Conservation (phyloP, 179 eudicot species). For the Beta macrorhiza region DNA sequence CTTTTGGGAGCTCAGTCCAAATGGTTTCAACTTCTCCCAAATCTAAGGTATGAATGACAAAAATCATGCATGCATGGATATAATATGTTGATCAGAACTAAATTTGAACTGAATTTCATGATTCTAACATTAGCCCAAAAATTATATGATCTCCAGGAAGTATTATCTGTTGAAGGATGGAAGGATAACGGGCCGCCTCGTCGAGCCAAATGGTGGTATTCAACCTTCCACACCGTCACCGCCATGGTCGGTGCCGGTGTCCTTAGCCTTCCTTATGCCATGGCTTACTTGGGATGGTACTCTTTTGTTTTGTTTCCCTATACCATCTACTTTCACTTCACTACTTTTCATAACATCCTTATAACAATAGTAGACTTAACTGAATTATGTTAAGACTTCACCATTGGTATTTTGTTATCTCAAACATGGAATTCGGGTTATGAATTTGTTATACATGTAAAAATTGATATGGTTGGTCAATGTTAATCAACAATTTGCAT, state of each 20-base stretch:
- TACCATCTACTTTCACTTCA: background rate
- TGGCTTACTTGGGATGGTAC: conserved; percentile 87
- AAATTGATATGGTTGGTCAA: too few species aligned
- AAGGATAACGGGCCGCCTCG: conserved; percentile 47
- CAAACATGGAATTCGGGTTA: too few species aligned
- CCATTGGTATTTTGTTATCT: too few species aligned
- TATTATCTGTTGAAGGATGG: conserved; percentile 38
- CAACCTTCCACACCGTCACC: conserved; percentile 77
- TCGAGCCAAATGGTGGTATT: conserved; percentile 86
- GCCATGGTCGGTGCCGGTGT: conserved; percentile 94
- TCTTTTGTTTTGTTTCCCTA: background rate
- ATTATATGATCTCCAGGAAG: conserved; percentile 36
- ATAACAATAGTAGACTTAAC: too few species aligned
- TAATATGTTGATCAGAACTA: background rate
- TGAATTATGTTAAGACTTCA: too few species aligned
- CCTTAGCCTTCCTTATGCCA: conserved; percentile 84
- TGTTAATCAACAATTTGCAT: too few species aligned
- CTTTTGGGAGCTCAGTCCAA: conserved; percentile 8
- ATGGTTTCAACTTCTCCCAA: conserved; percentile 60
- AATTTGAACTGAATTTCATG: background rate
- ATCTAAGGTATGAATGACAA: conserved; percentile 21
- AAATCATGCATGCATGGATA: conserved; percentile 3
- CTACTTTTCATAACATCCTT: too few species aligned
- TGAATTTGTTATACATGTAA: too few species aligned
- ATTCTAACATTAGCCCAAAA: background rate